Evolutionary conservation across 192 early-diverging fungal species (phyloP).

Genomic region (Podila epigama): DNA sequence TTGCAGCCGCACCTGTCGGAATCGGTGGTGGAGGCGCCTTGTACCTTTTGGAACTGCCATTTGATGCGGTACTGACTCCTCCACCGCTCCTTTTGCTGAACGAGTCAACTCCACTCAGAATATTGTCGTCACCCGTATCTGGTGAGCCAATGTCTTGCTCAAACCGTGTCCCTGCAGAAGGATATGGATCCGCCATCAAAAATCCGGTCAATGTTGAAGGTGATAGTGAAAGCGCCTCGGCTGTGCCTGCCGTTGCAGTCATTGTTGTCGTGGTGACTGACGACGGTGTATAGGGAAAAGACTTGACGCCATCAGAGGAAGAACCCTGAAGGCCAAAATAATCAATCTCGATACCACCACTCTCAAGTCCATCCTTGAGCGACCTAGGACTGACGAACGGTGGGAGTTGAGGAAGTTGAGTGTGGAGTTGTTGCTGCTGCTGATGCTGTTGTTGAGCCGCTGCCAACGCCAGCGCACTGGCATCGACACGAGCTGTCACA

Average conservation of each 20-base stretch:
- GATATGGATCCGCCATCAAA: conserved; percentile 44
- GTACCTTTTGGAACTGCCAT: conserved; percentile 21
- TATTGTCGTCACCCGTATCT: no score
- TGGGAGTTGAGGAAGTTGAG: conserved; percentile 2
- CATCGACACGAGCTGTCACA: conserved; percentile 34
- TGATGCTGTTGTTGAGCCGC: conserved; percentile 13
- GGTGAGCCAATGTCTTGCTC: conserved; percentile 14
- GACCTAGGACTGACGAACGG: conserved; percentile 8
- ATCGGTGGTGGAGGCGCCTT: conserved; percentile 44
- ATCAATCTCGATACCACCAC: conserved; percentile 8
- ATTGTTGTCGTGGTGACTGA: conserved; percentile 20
- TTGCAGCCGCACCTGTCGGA: conserved; percentile 16
- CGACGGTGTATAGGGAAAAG: no score
- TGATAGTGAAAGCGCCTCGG: not conserved
- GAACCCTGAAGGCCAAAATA: conserved; percentile 25
- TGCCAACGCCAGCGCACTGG: conserved; percentile 27
- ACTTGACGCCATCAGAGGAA: conserved; percentile 16
- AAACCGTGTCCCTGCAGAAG: conserved; percentile 23
- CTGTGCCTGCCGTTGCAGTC: conserved; percentile 21
- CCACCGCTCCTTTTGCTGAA: not conserved
- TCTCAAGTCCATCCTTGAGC: conserved; percentile 20
- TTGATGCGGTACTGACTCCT: not conserved
- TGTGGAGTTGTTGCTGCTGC: conserved; percentile 1
- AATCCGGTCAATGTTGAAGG: conserved; percentile 35
- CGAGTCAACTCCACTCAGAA: not conserved